Evolutionary conservation across 2,329 filamentous ascomycete species (phyloP), one percentile per base, ranked within the genome.

Genomic region (Laburnicola sp.): DNA sequence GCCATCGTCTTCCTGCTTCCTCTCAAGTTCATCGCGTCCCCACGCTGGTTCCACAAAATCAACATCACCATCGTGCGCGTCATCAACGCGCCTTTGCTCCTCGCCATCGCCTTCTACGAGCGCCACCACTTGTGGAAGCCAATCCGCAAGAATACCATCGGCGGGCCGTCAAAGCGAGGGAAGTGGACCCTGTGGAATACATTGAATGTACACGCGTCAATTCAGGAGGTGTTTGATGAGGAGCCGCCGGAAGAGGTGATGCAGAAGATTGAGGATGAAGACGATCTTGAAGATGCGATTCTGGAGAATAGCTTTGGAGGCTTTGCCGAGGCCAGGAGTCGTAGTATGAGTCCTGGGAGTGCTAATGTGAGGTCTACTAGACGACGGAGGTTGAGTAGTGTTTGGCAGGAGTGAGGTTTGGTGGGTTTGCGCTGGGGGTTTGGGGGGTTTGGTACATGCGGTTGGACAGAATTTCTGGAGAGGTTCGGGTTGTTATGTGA

Each of bases 1-100:
- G 90, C 90, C 22, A 78, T 94, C 26, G 75, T 89, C 52, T 68
- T 91, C 26, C 79, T 94, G 11, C 78, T 93, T 2, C 90, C 90
- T 0, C 80, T 94, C 54, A 91, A 91, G 62, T 89, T 89, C 62
- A 62, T 89, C n/a, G 78, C 91, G 31, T 85, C 84, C n/a, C 84
- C 88, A 0, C 85, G 90, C 38, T 93, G 89, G 89, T 94, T 94
- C 68, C 90, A 95, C 77, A 94, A 93, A 74, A 88, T 93, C 64
- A 91, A 95, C 67, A 89, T 95, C 50, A 83, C 85, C 51, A 82
- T 83, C 7, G 86, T 94, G 22, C 85, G 89, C 32, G 75, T 85
- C 6, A 80, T 92, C 63, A 94, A 94, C 70, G 78, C 88, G 2
- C 90, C 90, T 0, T 76, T 92, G 4, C 78, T 95, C 1, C 78